A percentile compares a stretch with the other conserved stretches of the same genome.
These are phyloP conservation scores for Scutellaria barbata DNA, from an alignment of 257 asterid genomes.

Conservation along the genomic window DNA sequence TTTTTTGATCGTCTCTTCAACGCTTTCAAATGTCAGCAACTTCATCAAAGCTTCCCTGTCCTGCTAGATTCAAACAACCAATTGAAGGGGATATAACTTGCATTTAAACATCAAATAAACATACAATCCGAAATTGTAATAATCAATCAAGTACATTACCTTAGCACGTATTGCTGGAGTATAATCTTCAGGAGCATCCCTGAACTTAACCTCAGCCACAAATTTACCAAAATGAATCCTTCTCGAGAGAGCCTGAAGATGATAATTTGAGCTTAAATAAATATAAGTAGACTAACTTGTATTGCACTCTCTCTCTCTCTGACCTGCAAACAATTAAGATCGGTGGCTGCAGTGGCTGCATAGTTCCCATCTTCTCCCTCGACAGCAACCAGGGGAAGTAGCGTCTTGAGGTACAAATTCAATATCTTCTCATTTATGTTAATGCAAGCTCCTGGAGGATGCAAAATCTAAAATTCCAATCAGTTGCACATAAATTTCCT, in stretches of 20 bases:
- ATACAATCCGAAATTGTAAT: too few relatives aligned
- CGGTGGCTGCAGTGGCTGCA: slow-evolving; percentile 60
- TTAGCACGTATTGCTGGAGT: slow-evolving; percentile 69
- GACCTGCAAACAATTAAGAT: slow-evolving; percentile 84
- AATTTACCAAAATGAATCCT: slow-evolving; percentile 89
- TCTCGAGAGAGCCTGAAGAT: slow-evolving; percentile 71
- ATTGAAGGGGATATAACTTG: neutral
- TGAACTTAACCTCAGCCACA: slow-evolving; percentile 89
- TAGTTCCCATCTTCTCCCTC: slow-evolving; percentile 58
- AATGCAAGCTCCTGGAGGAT: slow-evolving; percentile 64
- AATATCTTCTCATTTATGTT: slow-evolving; percentile 67
- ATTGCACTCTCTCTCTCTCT: neutral
- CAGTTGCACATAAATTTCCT: neutral
- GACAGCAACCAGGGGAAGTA: slow-evolving; percentile 63
- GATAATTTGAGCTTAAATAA: neutral
- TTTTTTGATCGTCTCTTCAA: slow-evolving; percentile 72
- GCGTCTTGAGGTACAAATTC: slow-evolving; percentile 54
- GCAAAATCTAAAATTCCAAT: slow-evolving; percentile 56
- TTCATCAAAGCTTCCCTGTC: slow-evolving; percentile 76
- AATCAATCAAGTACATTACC: slow-evolving; percentile 41
- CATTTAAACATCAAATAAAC: neutral
- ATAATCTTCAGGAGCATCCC: slow-evolving; percentile 62
- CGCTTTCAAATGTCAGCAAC: slow-evolving; percentile 67
- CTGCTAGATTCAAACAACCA: slow-evolving; percentile 41
- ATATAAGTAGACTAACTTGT: neutral